Conservation (phyloP, 2,329 filamentous ascomycete species). For the Basipetospora chlamydospora region DNA sequence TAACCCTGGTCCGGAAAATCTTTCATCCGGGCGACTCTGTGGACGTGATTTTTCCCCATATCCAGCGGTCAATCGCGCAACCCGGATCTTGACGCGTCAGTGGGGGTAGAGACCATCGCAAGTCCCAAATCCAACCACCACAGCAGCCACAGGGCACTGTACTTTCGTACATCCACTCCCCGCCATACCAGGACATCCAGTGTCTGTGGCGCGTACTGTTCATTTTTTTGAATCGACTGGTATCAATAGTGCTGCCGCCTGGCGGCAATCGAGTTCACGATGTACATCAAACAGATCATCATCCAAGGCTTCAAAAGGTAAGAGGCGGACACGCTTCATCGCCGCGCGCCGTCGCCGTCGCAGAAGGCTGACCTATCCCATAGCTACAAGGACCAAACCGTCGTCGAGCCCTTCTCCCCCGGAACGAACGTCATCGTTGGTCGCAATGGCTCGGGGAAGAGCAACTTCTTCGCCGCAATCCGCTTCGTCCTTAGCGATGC, state of each 20-base stretch:
- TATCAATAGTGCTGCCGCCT: constrained; percentile 5
- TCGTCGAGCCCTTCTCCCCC: constrained; percentile 94
- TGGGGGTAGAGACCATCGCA: too few relatives aligned
- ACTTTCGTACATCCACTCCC: too few relatives aligned
- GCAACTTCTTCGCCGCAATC: constrained; percentile 98
- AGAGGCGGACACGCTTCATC: too few relatives aligned
- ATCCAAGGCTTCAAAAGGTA: constrained; percentile 99
- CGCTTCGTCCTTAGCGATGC: constrained; percentile 96
- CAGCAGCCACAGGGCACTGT: too few relatives aligned
- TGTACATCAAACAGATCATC: constrained; percentile 99
- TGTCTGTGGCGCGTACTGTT: too few relatives aligned
- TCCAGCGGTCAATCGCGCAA: constrained; percentile 1
- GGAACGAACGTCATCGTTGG: constrained; percentile 98
- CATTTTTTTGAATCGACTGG: constrained; percentile 3
- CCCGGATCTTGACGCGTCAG: neutral
- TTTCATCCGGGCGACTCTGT: too few relatives aligned
- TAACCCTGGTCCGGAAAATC: too few relatives aligned
- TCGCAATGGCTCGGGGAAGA: constrained; percentile 97
- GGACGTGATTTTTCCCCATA: neutral
- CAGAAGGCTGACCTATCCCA: constrained; percentile 8
- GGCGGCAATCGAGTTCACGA: constrained; percentile 26
- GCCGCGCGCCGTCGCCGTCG: constrained; percentile 5
- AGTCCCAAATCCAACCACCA: too few relatives aligned
- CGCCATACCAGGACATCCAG: neutral
- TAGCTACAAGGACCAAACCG: constrained; percentile 98